These are phyloP conservation scores for Triticum turgidum DNA, from an alignment of 176 grass and related monocot genomes.

Conservation along the genomic window DNA sequence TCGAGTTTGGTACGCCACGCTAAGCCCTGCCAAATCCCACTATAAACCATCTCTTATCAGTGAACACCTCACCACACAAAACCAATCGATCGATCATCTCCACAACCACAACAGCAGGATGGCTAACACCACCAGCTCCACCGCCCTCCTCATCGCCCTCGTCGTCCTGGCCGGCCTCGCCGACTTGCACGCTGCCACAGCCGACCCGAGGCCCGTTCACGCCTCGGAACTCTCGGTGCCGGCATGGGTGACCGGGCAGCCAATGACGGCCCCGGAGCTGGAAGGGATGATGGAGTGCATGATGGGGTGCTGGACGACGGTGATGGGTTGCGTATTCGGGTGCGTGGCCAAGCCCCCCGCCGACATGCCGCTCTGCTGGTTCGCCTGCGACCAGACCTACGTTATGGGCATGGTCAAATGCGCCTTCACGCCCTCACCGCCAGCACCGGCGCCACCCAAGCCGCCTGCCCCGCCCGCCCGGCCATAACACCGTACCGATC, in stretches of 20 bases:
- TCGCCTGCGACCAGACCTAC: too few species aligned
- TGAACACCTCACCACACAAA: background rate
- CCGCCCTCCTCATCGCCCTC: background rate
- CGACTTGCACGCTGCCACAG: background rate
- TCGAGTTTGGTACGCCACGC: background rate
- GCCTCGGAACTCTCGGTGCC: background rate
- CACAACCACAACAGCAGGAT: background rate
- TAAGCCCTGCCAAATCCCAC: background rate
- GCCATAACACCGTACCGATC: too few species aligned
- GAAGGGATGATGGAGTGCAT: too few species aligned
- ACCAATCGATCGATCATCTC: background rate
- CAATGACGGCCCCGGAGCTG: background rate
- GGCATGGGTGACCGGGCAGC: too few species aligned
- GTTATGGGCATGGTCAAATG: too few species aligned
- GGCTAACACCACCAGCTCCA: background rate
- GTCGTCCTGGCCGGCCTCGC: background rate
- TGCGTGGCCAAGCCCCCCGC: too few species aligned
- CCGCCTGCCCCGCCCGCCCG: too few species aligned
- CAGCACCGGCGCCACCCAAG: too few species aligned
- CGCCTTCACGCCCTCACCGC: too few species aligned
- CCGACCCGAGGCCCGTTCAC: background rate
- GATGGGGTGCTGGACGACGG: too few species aligned
- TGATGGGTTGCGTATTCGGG: too few species aligned
- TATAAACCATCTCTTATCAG: conserved; percentile 10
- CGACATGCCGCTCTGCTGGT: too few species aligned